phyloP scores from a whole-genome alignment of 75 land plant genomes.

The Picea glauca region DNA sequence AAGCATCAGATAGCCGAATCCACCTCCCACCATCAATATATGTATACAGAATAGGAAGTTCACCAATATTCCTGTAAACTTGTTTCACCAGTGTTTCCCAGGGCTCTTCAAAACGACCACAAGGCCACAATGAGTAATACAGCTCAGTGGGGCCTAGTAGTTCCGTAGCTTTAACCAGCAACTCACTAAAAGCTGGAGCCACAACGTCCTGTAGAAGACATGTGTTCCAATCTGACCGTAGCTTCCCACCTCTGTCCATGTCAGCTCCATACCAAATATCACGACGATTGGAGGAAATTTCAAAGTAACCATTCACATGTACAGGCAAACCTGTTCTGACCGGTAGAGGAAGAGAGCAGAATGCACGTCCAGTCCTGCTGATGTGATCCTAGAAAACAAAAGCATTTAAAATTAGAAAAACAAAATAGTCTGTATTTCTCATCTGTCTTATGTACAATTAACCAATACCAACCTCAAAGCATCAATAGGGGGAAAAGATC shows the following conservation, averaged over 20 bases:
- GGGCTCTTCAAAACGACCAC: slow-evolving; percentile 72
- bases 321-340: slow-evolving; percentile 78
- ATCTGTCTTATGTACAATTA: not conserved
- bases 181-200: slow-evolving; percentile 48
- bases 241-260: slow-evolving; percentile 94
- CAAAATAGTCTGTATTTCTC: not conserved
- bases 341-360: slow-evolving; percentile 94
- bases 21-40: slow-evolving; percentile 69
- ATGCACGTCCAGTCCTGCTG: slow-evolving; percentile 73
- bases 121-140: slow-evolving; percentile 84
- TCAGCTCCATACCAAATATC: slow-evolving; percentile 93
- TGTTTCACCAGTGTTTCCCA: slow-evolving; percentile 73
- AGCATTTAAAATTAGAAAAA: not conserved
- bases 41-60: slow-evolving; percentile 54
- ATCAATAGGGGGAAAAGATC: not conserved
- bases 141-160: slow-evolving; percentile 32
- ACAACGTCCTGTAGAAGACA: slow-evolving; percentile 83
- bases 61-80: slow-evolving; percentile 40
- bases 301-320: slow-evolving; percentile 94
- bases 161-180: slow-evolving; percentile 47
- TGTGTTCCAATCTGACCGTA: slow-evolving; percentile 88
- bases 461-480: not conserved
- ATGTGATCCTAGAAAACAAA: slow-evolving; percentile 34
- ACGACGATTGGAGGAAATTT: slow-evolving; percentile 93
- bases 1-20: slow-evolving; percentile 67